phyloP scores from a whole-genome alignment of 164 flowering plant species.

The Chimonanthus salicifolius region DNA sequence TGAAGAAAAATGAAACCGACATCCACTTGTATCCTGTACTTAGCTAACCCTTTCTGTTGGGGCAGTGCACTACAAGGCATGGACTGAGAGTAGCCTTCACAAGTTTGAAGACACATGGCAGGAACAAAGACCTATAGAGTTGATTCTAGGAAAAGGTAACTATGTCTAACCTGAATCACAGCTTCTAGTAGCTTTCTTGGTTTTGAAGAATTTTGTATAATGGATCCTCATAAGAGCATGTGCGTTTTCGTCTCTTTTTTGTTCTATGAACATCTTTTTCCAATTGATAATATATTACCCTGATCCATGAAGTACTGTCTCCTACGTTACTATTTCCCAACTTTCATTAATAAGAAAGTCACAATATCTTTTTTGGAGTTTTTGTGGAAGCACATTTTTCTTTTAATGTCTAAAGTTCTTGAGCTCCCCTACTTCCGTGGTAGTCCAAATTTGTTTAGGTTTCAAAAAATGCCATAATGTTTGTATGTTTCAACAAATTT shows the following conservation, averaged over 20 bases:
- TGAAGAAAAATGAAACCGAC: neutral
- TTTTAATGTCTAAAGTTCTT: too few relatives aligned
- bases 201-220: neutral
- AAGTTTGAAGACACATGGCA: slow-evolving; percentile 98
- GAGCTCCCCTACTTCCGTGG: too few relatives aligned
- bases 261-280: neutral
- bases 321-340: too few relatives aligned
- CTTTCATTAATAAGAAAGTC: too few relatives aligned
- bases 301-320: too few relatives aligned
- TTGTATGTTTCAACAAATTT: too few relatives aligned
- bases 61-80: slow-evolving; percentile 90
- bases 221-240: neutral
- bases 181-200: neutral
- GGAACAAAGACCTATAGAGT: slow-evolving; percentile 75
- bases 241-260: neutral
- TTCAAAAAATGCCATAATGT: too few relatives aligned
- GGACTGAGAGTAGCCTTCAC: slow-evolving; percentile 86
- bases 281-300: too few relatives aligned
- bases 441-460: too few relatives aligned
- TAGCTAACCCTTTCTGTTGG: slow-evolving; percentile 5
- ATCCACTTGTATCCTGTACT: neutral
- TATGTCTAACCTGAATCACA: neutral
- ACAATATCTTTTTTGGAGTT: too few relatives aligned
- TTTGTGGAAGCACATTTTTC: too few relatives aligned
- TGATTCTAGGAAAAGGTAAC: slow-evolving; percentile 84